Conservation (phyloP, 305 asterid species). For the Caryopteris hybrid region DNA sequence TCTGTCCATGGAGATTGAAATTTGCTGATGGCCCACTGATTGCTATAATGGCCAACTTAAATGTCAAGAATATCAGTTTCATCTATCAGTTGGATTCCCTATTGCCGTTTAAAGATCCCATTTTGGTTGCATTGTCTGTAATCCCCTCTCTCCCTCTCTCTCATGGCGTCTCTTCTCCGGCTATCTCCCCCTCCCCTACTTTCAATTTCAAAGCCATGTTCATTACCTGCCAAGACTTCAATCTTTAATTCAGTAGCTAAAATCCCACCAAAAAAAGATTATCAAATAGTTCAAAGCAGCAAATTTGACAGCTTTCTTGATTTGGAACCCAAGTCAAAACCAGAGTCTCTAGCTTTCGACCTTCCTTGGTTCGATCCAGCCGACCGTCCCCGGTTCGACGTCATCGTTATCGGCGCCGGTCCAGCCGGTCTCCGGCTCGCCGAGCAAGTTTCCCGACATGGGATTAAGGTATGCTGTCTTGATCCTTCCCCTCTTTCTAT, state of each 20-base stretch:
- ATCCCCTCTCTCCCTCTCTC: slow-evolving; percentile 3
- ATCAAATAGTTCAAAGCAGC: slow-evolving; percentile 26
- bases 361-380: slow-evolving; percentile 53
- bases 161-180: slow-evolving; percentile 46
- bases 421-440: slow-evolving; percentile 90
- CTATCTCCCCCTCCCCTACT: slow-evolving; percentile 35
- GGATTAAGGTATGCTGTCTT: slow-evolving; percentile 73
- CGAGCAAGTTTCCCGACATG: slow-evolving; percentile 57
- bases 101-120: background rate
- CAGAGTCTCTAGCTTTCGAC: slow-evolving; percentile 46
- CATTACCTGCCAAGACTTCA: slow-evolving; percentile 21
- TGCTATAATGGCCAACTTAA: slow-evolving; percentile 1
- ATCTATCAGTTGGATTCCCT: slow-evolving; percentile 1
- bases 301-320: slow-evolving; percentile 54
- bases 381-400: slow-evolving; percentile 52
- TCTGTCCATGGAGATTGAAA: background rate
- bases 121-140: background rate
- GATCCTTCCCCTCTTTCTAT: slow-evolving; percentile 86
- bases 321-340: slow-evolving; percentile 56
- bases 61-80: slow-evolving; percentile 13
- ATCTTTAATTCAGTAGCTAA: slow-evolving; percentile 12
- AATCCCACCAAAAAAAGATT: slow-evolving; percentile 24
- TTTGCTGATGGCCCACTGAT: background rate
- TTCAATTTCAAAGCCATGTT: slow-evolving; percentile 26
- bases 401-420: slow-evolving; percentile 78